These are phyloP conservation scores for Lentinus tigrinus DNA, from an alignment of 768 basidiomycete genomes.

Conservation along the genomic window DNA sequence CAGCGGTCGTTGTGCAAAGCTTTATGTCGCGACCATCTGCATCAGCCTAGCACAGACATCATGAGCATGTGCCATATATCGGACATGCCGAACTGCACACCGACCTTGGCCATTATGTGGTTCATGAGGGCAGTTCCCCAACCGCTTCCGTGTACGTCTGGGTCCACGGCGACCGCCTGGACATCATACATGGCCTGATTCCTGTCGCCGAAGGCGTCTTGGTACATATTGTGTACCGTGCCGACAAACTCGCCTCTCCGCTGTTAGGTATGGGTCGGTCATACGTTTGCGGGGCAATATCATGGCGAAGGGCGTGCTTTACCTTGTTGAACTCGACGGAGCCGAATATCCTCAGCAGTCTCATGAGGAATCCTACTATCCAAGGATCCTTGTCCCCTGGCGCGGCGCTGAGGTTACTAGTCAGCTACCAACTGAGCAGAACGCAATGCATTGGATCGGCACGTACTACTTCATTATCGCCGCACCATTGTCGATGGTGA, in stretches of 20 bases:
- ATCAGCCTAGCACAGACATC: conserved; percentile 10
- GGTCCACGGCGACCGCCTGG: conserved; percentile 4
- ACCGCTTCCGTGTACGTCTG: conserved; percentile 11
- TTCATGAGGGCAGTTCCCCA: conserved; percentile 17
- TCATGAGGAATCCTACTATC: no score
- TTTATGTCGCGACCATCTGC: conserved; percentile 3
- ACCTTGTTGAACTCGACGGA: no score
- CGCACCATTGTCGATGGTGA: not conserved
- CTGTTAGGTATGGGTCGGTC: no score
- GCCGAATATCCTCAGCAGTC: no score
- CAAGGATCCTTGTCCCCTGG: no score
- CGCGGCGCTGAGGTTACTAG: no score
- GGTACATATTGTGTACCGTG: not conserved
- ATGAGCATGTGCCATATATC: no score
- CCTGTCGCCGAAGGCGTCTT: not conserved
- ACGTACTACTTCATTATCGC: conserved; percentile 1
- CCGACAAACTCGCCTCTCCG: not conserved
- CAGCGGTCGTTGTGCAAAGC: conserved; percentile 14
- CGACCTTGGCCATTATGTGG: conserved; percentile 2
- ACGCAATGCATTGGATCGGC: no score
- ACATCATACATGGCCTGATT: conserved; percentile 15
- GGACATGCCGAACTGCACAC: not conserved
- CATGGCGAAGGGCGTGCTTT: no score
- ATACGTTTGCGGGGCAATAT: no score
- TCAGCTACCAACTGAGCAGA: no score